A percentile compares a stretch with the other conserved stretches of the same genome.
phyloP scores from a whole-genome alignment of 2,329 filamentous ascomycete species.

The Aureobasidium melanogenum region DNA sequence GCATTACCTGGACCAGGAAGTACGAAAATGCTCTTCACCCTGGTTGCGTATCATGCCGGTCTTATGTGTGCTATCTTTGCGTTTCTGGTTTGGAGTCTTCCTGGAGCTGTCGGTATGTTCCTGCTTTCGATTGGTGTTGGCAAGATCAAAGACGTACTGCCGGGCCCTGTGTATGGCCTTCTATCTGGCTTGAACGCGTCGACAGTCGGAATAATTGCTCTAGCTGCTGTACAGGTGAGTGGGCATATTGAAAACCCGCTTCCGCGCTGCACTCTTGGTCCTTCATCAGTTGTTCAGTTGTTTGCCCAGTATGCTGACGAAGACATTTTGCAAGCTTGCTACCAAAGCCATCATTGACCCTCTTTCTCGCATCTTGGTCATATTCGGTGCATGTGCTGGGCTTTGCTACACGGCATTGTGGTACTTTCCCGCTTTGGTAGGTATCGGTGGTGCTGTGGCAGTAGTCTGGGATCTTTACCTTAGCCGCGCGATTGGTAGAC shows the following conservation, averaged over 20 bases:
- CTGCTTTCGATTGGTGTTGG: conserved; percentile 57
- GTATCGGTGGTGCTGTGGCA: conserved; percentile 44
- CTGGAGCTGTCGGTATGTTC: conserved; percentile 63
- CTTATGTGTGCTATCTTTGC: conserved; percentile 48
- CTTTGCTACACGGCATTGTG: conserved; percentile 64
- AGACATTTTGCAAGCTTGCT: conserved; percentile 34
- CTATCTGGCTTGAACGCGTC: conserved; percentile 64
- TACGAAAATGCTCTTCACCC: conserved; percentile 64
- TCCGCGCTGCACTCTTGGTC: too few species aligned
- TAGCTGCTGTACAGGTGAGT: conserved; percentile 50
- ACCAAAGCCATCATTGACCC: conserved; percentile 59
- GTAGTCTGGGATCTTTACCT: conserved; percentile 44
- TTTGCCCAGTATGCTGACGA: neutral
- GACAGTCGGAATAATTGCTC: conserved; percentile 62
- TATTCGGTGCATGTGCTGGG: conserved; percentile 53
- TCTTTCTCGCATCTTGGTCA: conserved; percentile 54
- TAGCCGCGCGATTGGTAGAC: neutral
- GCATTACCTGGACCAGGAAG: conserved; percentile 58
- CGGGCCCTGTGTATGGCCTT: conserved; percentile 56
- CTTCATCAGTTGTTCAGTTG: neutral
- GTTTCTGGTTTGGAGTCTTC: conserved; percentile 60
- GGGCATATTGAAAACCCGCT: too few species aligned
- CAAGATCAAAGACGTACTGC: conserved; percentile 50
- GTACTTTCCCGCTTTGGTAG: conserved; percentile 63
- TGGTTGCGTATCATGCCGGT: conserved; percentile 56